Conservation (phyloP, 345 rosid species). For the Theobroma cacao region DNA sequence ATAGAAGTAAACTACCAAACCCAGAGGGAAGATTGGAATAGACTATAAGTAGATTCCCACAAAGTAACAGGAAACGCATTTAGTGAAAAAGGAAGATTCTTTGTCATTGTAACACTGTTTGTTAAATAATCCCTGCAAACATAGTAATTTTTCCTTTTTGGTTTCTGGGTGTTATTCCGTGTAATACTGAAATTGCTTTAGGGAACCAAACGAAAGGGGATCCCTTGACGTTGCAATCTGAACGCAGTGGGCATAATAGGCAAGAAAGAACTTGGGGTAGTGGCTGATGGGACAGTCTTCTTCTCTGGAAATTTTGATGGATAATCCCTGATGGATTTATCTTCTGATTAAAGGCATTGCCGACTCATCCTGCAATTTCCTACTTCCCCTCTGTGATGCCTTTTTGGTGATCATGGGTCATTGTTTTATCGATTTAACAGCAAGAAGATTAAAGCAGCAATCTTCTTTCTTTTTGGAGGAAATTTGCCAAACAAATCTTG, state of each 20-base stretch:
- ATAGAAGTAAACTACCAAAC: too few species aligned
- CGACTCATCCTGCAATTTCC: not conserved
- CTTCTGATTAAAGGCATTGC: not conserved
- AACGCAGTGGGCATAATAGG: not conserved
- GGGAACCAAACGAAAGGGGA: not conserved
- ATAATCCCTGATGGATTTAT: not conserved
- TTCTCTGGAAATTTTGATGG: not conserved
- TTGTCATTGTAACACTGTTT: not conserved
- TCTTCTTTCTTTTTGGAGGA: not conserved
- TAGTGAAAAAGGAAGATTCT: too few species aligned
- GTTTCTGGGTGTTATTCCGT: not conserved
- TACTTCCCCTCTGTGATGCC: not conserved
- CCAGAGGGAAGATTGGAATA: too few species aligned
- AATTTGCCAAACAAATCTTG: not conserved
- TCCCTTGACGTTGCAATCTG: not conserved
- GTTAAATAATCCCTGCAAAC: too few species aligned
- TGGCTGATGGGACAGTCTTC: not conserved
- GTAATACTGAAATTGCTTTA: not conserved
- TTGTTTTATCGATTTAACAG: not conserved
- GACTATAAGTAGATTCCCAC: not conserved
- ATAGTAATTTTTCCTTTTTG: not conserved
- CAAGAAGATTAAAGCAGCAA: not conserved
- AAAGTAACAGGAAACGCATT: too few species aligned
- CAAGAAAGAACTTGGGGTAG: not conserved
- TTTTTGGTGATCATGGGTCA: not conserved